Evolutionary conservation across 352 stramenopile species (phyloP).

Genomic region (Globisporangium irregulare): DNA sequence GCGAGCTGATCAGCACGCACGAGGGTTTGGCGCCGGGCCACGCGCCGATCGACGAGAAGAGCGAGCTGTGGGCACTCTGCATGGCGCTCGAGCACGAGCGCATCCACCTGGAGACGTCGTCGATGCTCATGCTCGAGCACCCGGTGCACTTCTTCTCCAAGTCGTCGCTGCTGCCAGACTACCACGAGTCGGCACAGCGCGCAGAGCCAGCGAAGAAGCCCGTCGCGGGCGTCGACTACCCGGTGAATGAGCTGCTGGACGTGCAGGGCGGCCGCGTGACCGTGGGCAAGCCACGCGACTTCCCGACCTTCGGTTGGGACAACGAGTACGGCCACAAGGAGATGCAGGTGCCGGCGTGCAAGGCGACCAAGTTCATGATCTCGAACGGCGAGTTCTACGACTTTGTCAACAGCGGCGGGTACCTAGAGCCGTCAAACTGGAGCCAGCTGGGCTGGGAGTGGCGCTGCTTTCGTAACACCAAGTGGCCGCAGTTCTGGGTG

Average conservation of each 20-base stretch:
- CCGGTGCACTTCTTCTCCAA: slow-evolving; percentile 86
- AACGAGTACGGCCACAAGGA: slow-evolving; percentile 95
- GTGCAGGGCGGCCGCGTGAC: slow-evolving; percentile 64
- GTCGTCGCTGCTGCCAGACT: slow-evolving; percentile 79
- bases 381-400: slow-evolving; percentile 96
- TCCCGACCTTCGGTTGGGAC: slow-evolving; percentile 96
- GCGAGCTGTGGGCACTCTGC: slow-evolving; percentile 91
- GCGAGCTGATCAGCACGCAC: slow-evolving; percentile 87
- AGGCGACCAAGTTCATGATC: slow-evolving; percentile 90
- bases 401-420: slow-evolving; percentile 94
- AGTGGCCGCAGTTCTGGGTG: slow-evolving; percentile 96
- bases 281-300: slow-evolving; percentile 90
- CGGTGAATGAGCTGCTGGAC: slow-evolving; percentile 85
- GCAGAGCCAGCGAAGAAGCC: slow-evolving; percentile 38
- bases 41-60: slow-evolving; percentile 75
- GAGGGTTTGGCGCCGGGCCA: slow-evolving; percentile 72
- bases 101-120: slow-evolving; percentile 98
- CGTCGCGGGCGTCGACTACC: slow-evolving; percentile 83
- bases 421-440: slow-evolving; percentile 90
- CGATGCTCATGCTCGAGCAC: slow-evolving; percentile 93
- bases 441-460: slow-evolving; percentile 92
- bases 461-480: slow-evolving; percentile 94
- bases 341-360: slow-evolving; percentile 86
- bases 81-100: slow-evolving; percentile 97
- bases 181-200: slow-evolving; percentile 71